Conservation (phyloP, 495 filamentous ascomycete species). For the Trichoderma orchidacearum region DNA sequence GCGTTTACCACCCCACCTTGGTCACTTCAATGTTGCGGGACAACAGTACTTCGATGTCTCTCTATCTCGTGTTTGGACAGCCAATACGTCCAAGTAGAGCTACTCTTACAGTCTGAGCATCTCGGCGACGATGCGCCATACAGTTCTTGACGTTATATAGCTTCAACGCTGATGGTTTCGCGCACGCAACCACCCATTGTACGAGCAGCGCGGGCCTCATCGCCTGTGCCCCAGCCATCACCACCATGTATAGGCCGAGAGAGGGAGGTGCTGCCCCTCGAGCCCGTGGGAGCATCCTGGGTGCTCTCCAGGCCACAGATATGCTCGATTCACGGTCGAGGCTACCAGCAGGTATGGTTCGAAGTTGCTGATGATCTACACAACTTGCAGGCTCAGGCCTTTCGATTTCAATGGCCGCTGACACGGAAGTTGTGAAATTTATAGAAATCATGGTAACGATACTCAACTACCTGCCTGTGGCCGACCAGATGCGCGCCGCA, state of each 20-base stretch:
- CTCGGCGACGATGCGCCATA: neutral
- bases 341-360: conserved; percentile 59
- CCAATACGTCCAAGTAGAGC: neutral
- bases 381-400: neutral
- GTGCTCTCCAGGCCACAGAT: conserved; percentile 60
- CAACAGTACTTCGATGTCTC: neutral
- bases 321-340: conserved; percentile 62
- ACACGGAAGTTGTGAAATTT: neutral
- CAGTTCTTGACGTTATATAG: neutral
- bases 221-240: neutral
- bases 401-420: conserved; percentile 1
- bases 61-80: neutral
- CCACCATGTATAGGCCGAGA: conserved; percentile 10
- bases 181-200: neutral
- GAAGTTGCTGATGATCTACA: neutral
- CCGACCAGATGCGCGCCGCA: conserved; percentile 77
- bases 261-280: conserved; percentile 6
- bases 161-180: neutral
- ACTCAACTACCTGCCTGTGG: conserved; percentile 74
- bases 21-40: no score
- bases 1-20: no score
- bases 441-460: conserved; percentile 80
- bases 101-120: neutral
- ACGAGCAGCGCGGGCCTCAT: neutral
- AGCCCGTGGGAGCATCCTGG: conserved; percentile 41